Conservation (phyloP, 2,329 filamentous ascomycete species). For the Erysiphe pulchra region DNA sequence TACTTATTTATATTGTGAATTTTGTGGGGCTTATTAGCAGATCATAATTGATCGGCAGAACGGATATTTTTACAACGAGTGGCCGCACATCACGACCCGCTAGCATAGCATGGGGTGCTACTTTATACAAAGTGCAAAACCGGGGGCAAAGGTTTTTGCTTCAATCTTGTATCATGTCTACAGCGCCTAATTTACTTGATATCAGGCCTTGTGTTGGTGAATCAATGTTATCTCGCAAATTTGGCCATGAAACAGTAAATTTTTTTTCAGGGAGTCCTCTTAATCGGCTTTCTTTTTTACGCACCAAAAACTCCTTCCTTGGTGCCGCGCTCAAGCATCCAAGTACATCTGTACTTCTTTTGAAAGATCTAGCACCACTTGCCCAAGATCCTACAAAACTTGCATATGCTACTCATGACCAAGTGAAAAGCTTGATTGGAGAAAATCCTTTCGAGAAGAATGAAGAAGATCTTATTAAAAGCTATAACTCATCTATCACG, state of each 20-base stretch:
- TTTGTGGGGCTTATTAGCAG: no score
- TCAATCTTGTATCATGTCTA: no score
- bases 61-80: no score
- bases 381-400: conserved; percentile 33
- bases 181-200: no score
- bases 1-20: no score
- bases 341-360: conserved; percentile 44
- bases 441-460: conserved; percentile 40
- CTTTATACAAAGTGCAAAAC: no score
- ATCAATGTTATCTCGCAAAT: conserved; percentile 45
- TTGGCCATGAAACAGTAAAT: conserved; percentile 57
- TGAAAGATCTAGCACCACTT: conserved; percentile 57
- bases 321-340: conserved; percentile 38
- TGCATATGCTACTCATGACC: conserved; percentile 39
- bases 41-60: no score
- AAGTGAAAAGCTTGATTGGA: conserved; percentile 46
- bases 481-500: conserved; percentile 45
- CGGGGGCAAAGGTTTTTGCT: no score
- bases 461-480: conserved; percentile 47
- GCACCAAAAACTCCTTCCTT: conserved; percentile 44
- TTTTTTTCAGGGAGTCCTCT: conserved; percentile 61
- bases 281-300: conserved; percentile 59
- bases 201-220: conserved; percentile 9
- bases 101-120: no score
- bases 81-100: no score